Conservation (phyloP, 2,329 filamentous ascomycete species). For the Aureobasidium sp. region DNA sequence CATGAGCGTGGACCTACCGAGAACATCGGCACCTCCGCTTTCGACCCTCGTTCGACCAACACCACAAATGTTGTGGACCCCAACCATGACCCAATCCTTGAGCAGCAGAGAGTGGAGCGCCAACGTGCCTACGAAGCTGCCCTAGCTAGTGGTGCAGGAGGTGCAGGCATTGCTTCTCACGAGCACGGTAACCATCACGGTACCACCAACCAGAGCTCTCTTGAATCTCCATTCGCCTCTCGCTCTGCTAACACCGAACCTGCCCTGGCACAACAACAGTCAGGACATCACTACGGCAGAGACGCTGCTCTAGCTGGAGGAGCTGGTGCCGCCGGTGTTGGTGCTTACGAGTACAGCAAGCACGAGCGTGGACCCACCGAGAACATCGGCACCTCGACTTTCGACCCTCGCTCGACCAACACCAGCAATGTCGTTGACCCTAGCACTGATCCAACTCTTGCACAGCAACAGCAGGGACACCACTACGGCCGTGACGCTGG, state of each 20-base stretch:
- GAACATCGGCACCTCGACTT: slow-evolving; percentile 17
- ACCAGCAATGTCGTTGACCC: slow-evolving; percentile 19
- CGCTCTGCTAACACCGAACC: slow-evolving; percentile 17
- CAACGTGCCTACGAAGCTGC: slow-evolving; percentile 17
- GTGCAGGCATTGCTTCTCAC: slow-evolving; percentile 25
- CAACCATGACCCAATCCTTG: slow-evolving; percentile 7
- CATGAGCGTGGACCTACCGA: slow-evolving; percentile 16
- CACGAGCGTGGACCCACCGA: slow-evolving; percentile 15
- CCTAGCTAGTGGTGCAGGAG: slow-evolving; percentile 18
- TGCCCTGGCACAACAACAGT: background rate
- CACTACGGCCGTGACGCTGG: slow-evolving; percentile 27
- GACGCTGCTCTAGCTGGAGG: slow-evolving; percentile 24
- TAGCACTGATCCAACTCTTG: background rate
- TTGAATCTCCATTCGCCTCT: slow-evolving; percentile 20
- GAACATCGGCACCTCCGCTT: slow-evolving; percentile 19
- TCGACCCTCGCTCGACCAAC: slow-evolving; percentile 22
- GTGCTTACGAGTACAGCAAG: slow-evolving; percentile 24
- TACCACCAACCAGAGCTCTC: slow-evolving; percentile 1
- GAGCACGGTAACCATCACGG: slow-evolving; percentile 13
- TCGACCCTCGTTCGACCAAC: slow-evolving; percentile 21
- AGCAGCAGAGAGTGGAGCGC: background rate
- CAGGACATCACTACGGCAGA: slow-evolving; percentile 23
- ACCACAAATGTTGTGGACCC: slow-evolving; percentile 19
- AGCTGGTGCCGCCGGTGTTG: slow-evolving; percentile 24
- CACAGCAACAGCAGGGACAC: slow-evolving; percentile 14